Conservation (phyloP, 1,139 yeast species). For the Kodamaea sp. region DNA sequence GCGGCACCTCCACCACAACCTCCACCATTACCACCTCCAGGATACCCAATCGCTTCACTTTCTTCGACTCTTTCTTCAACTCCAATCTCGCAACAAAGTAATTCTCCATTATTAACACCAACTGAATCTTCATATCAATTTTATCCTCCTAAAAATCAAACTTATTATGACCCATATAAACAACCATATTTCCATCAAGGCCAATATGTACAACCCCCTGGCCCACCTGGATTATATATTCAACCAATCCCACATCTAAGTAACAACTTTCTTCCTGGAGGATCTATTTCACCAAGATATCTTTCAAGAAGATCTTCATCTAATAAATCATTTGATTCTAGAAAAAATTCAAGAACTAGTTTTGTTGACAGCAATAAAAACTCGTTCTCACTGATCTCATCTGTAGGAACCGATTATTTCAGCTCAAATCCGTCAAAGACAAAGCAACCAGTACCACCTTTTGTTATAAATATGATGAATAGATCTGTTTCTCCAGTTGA, state of each 20-base stretch:
- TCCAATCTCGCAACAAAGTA: neutral
- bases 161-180: no score
- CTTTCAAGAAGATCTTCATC: constrained; percentile 10
- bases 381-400: constrained; percentile 12
- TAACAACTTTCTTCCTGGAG: no score
- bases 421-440: constrained; percentile 1
- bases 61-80: neutral
- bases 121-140: no score
- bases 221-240: no score
- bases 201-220: no score
- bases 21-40: constrained; percentile 3
- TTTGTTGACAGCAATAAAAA: constrained; percentile 5
- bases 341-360: constrained; percentile 12
- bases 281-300: constrained; percentile 1
- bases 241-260: no score
- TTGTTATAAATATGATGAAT: constrained; percentile 23
- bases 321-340: constrained; percentile 10
- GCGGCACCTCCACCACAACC: constrained; percentile 3
- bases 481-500: constrained; percentile 3
- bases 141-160: no score
- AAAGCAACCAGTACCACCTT: constrained; percentile 7
- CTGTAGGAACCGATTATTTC: constrained; percentile 8
- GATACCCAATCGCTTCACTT: neutral
- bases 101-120: no score
- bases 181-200: no score